A percentile compares a stretch with the other conserved stretches of the same genome.
Conservation (phyloP, 176 grass and related monocot species). For the Alloteropsis semialata region DNA sequence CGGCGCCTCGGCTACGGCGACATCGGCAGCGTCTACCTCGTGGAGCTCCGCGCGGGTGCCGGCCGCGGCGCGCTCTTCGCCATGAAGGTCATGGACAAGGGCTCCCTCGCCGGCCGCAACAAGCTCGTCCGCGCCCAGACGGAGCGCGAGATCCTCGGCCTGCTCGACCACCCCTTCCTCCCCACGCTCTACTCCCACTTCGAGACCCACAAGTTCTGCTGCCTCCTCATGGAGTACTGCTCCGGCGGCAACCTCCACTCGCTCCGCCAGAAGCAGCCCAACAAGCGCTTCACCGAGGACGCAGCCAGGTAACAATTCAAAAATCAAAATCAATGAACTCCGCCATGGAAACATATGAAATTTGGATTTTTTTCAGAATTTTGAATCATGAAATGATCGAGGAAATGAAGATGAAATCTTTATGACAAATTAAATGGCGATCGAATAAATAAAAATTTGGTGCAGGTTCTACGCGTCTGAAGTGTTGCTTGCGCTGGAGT, state of each 20-base stretch:
- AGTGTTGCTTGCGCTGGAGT: slow-evolving; percentile 85
- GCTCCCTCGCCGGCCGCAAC: slow-evolving; percentile 65
- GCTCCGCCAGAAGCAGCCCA: slow-evolving; percentile 75
- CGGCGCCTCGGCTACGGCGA: slow-evolving; percentile 81
- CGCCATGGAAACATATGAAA: no score
- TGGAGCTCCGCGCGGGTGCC: slow-evolving; percentile 58
- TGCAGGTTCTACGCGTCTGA: slow-evolving; percentile 79
- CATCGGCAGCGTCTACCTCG: slow-evolving; percentile 96
- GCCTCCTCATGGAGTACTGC: slow-evolving; percentile 96
- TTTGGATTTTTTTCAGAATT: not conserved
- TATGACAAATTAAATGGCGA: not conserved
- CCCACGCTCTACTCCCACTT: slow-evolving; percentile 89
- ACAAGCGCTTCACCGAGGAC: slow-evolving; percentile 79
- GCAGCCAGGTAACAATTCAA: slow-evolving; percentile 48
- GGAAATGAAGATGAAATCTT: not conserved
- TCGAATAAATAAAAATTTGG: not conserved
- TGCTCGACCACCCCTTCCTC: slow-evolving; percentile 92
- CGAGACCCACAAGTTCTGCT: slow-evolving; percentile 89
- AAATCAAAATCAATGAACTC: no score
- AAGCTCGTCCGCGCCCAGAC: slow-evolving; percentile 78
- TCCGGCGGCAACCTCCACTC: slow-evolving; percentile 93
- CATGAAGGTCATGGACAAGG: slow-evolving; percentile 98
- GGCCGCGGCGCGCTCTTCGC: slow-evolving; percentile 57
- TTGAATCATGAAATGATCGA: no score
- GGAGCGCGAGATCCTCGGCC: slow-evolving; percentile 78